These are phyloP conservation scores for Globisporangium cystogenes DNA, from an alignment of 352 stramenopile genomes.

Conservation along the genomic window DNA sequence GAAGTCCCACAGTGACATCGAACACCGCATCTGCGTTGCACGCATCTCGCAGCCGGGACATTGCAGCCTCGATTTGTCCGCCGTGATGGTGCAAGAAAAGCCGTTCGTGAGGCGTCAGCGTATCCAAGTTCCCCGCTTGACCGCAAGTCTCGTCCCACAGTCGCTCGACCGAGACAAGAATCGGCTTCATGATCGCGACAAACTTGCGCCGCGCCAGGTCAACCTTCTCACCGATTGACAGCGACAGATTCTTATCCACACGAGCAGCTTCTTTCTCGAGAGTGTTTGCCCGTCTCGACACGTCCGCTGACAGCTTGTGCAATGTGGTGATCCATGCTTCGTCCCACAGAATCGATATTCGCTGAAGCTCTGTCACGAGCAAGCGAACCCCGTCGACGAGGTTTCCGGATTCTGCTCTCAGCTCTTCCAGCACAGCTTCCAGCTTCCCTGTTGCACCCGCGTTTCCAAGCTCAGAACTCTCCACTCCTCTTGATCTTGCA, in stretches of 20 bases:
- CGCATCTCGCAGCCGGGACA: constrained; percentile 35
- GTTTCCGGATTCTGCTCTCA: constrained; percentile 28
- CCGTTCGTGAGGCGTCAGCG: constrained; percentile 65
- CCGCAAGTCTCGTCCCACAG: constrained; percentile 65
- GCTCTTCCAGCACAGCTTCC: constrained; percentile 33
- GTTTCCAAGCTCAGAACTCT: background rate
- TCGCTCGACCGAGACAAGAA: constrained; percentile 57
- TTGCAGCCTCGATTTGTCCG: constrained; percentile 34
- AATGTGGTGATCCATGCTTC: constrained; percentile 72
- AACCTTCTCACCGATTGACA: constrained; percentile 56
- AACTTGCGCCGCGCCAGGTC: constrained; percentile 65
- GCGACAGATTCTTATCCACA: constrained; percentile 61
- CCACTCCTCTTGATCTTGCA: background rate
- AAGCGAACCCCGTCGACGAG: constrained; percentile 53
- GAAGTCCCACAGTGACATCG: constrained; percentile 1
- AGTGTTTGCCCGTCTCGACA: constrained; percentile 55
- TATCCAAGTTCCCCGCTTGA: constrained; percentile 13
- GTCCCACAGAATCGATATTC: constrained; percentile 81
- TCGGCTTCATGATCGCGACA: constrained; percentile 81
- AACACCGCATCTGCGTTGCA: constrained; percentile 23
- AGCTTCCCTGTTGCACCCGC: constrained; percentile 12
- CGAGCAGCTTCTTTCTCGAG: constrained; percentile 71
- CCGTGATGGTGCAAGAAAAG: constrained; percentile 66
- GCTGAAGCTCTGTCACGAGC: constrained; percentile 66
- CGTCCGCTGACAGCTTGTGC: constrained; percentile 68